phyloP scores from a whole-genome alignment of 2,329 filamentous ascomycete species.

The Tricladium varicosporioides region DNA sequence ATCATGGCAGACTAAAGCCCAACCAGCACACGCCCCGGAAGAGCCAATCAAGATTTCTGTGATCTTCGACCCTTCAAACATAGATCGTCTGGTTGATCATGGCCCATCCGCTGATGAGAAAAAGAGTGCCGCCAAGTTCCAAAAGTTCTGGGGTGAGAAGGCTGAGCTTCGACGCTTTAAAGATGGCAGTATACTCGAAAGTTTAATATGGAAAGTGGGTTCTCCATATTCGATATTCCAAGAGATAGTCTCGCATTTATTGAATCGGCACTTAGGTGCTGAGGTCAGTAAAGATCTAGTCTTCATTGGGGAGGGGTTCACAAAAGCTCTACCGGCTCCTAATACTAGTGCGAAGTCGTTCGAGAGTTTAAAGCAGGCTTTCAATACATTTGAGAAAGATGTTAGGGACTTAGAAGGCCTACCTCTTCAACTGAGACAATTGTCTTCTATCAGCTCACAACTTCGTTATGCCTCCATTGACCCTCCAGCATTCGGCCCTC shows the following conservation, averaged over 20 bases:
- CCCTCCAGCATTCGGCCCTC: slow-evolving; percentile 46
- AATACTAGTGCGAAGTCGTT: slow-evolving; percentile 52
- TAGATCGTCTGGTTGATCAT: slow-evolving; percentile 76
- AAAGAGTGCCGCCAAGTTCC: slow-evolving; percentile 76
- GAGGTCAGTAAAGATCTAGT: slow-evolving; percentile 39
- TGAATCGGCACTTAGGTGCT: slow-evolving; percentile 67
- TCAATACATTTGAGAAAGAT: slow-evolving; percentile 71
- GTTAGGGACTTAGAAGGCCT: slow-evolving; percentile 77
- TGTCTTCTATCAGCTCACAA: slow-evolving; percentile 69
- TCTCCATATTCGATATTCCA: slow-evolving; percentile 65
- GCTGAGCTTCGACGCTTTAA: slow-evolving; percentile 92
- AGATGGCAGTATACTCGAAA: slow-evolving; percentile 91
- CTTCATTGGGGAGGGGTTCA: slow-evolving; percentile 46
- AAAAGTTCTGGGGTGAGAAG: slow-evolving; percentile 92
- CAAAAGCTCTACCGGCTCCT: slow-evolving; percentile 40
- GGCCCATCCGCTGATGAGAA: slow-evolving; percentile 85
- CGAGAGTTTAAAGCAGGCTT: slow-evolving; percentile 65
- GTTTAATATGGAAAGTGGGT: slow-evolving; percentile 76
- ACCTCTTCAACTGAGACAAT: slow-evolving; percentile 80
- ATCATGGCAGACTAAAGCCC: slow-evolving; percentile 47
- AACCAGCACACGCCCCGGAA: slow-evolving; percentile 31
- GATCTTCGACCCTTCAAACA: slow-evolving; percentile 69
- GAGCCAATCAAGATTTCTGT: slow-evolving; percentile 61
- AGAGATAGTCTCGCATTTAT: slow-evolving; percentile 73
- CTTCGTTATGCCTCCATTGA: slow-evolving; percentile 71